Base-by-base conservation (phyloP, 208 protist genomes). In the Leishmania major region DNA sequence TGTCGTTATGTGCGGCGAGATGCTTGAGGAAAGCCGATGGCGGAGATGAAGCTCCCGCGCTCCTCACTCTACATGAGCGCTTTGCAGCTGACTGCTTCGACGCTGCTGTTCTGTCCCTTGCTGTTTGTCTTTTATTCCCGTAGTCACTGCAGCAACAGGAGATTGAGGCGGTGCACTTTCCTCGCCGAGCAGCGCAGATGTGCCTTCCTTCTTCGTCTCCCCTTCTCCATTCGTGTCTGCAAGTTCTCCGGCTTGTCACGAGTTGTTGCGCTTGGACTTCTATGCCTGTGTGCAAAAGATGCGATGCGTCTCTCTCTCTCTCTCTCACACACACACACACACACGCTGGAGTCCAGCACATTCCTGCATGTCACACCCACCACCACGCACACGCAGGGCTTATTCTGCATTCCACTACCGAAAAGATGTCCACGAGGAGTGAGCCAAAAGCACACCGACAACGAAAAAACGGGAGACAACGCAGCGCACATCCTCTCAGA, bases 401-500 rank as follows among this genome's bases (percentile, higher is more conserved):
- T 69, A 11, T 40, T 19, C 13, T 35, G 6, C 59, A 31, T 25
- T 22, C 35, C 25, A 69, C 67, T 1, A 49, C 15, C 3, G 43
- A 47, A 37, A 64, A 28, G 40, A n/a, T 2, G 17, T 47, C 67
- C 40, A 31, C 40, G 40, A 72, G 19, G 22, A 49, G 45, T 47
- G 43, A 1, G 6, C 37, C 67, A 72, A 45, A 11, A 17, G 22
- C 67, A 40, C 71, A 57, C 47, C 7, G 1, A 10, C 10, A 35
- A n/a, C 25, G 13, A 35, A 6, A 57, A 1, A 53, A 8, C 53
- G 8, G 22, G 4, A 55, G 22, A 75, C 7, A 37, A 75, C 70
- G n/a, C 72, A 76, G 59, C 72, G 59, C 72, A 76, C 49, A 76
- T 40, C n/a, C n/a, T 31, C 72, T 43, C 49, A 62, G 28, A 76